Evolutionary conservation across 495 filamentous ascomycete species (phyloP), one percentile per base, ranked within the genome.

Genomic region (Chaetomium cochliodes): DNA sequence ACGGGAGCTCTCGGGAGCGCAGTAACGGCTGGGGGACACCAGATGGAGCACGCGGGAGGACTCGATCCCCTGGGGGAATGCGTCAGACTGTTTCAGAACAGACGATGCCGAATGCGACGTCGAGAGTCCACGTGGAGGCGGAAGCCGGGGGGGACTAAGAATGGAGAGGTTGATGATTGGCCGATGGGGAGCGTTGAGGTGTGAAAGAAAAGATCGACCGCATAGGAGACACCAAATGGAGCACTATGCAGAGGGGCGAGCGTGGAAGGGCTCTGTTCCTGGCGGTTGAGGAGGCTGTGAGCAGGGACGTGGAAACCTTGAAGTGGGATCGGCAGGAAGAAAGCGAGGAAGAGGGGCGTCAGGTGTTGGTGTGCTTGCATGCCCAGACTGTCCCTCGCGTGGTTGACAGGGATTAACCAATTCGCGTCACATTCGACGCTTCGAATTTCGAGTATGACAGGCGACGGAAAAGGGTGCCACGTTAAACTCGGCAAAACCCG

Each of bases 21-120:
- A 18, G 44, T 47, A 60, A 61, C 51, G 44, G 44, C 12, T 37
- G 46, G 59, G 30, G 3, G 60, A 53, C 30, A 56, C 41, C 25
- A 28, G 56, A 22, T 62, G 57, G 63, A 63, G 65, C 58, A 23
- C 42, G 28, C 44, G 67, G 57, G 39, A 67, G 61, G 59, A 49
- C 44, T 56, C 30, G 56, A 65, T 55, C 62, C 67, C 73, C 67
- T 65, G 65, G 66, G 66, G 12, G 46, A 51, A 71, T 73, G 72
- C 72, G 70, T 76, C 73, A 72, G 72, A 64, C 39, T 23, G 73
- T 76, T 76, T 74, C 73, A 77, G 70, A 64, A 63, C 47, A 64
- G 62, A 62, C 60, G 65, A 54, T 62, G 67, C 39, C 64, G 69
- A 69, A 73, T 70, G 69, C 65, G 41, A 68, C 70, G 70, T 62